Evolutionary conservation across 1,284 basidiomycete species (phyloP), one percentile per base, ranked within the genome.

Genomic region (Ustilago crameri): DNA sequence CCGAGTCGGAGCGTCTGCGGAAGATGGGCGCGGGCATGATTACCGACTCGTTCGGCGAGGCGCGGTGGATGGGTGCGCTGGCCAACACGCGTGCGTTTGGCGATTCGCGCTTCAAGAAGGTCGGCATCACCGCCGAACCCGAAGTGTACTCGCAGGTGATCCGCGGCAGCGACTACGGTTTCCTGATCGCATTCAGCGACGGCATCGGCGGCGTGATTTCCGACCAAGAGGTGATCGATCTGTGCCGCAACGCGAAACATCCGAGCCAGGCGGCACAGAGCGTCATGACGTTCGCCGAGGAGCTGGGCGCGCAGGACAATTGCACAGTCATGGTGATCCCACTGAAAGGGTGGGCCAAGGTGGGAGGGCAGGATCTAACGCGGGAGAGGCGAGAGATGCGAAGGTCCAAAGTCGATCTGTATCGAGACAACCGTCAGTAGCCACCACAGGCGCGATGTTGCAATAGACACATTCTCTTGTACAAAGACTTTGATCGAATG

Each of bases 11-110:
- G 41, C 87, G 95, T 27, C 85, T 98, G 49, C 89, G 95, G 43
- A 88, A 91, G 57, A 91, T 94, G 88, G 95, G 94, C 9, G 91
- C 91, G 8, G 90, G 92, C 1, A 85, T 96, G 26, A 91, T 97
- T 45, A 92, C 93, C 5, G 95, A 98, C 83, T 94, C 92, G 4
- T 98, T 94, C 80, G 95, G 96, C 32, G 95, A 98, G 86, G 89
- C 90, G 41, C 87, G 93, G 41, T 98, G 94, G 93, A 97, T 97
- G 91, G 95, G 95, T 9, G 92, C 90, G 1, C 86, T 98, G 20
- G 93, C 91, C 43, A 98, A 98, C 78, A 98, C 96, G 9, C 86
- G 95, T 82, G 91, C 92, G 88, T 88, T 98, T 52, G 95, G 95
- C 30, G 96, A 98, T 81, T 87, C 93, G 32, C 88, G 90, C 65